Percentiles rank a stretch among this genome's conserved stretches.
These are phyloP conservation scores for Solanum verrucosum DNA, from an alignment of 257 asterid genomes.

Conservation along the genomic window DNA sequence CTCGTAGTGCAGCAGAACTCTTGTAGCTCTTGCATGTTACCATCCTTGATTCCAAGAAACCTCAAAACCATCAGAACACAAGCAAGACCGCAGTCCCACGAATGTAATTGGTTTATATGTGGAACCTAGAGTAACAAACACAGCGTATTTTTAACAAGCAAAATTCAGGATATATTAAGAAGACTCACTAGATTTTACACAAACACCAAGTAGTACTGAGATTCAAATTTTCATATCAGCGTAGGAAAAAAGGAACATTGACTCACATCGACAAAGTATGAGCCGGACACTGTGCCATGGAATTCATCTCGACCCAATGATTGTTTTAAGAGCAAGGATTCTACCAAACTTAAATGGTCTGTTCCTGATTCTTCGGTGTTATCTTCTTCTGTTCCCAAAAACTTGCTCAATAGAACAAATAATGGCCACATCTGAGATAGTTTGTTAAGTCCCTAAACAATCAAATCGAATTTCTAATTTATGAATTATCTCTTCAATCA, in stretches of 20 bases:
- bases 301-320: constrained; percentile 4
- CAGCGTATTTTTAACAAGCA: neutral
- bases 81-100: constrained; percentile 98
- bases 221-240: neutral
- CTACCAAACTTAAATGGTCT: constrained; percentile 28
- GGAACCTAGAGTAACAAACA: constrained; percentile 44
- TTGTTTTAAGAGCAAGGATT: constrained; percentile 30
- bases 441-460: neutral
- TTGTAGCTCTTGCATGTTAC: constrained; percentile 46
- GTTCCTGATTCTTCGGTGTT: constrained; percentile 26
- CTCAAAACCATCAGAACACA: constrained; percentile 83
- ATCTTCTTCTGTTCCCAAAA: constrained; percentile 57
- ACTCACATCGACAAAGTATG: constrained; percentile 48
- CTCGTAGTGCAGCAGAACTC: constrained; percentile 74
- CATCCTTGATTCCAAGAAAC: constrained; percentile 41
- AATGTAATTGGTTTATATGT: constrained; percentile 64
- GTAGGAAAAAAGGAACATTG: neutral
- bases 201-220: neutral
- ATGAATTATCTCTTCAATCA: neutral
- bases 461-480: neutral
- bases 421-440: constrained; percentile 61
- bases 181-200: neutral
- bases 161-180: neutral
- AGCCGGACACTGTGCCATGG: constrained; percentile 18
- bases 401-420: constrained; percentile 53